These are phyloP conservation scores for Fusarium foetens DNA, from an alignment of 2,329 filamentous ascomycete species.

Conservation along the genomic window DNA sequence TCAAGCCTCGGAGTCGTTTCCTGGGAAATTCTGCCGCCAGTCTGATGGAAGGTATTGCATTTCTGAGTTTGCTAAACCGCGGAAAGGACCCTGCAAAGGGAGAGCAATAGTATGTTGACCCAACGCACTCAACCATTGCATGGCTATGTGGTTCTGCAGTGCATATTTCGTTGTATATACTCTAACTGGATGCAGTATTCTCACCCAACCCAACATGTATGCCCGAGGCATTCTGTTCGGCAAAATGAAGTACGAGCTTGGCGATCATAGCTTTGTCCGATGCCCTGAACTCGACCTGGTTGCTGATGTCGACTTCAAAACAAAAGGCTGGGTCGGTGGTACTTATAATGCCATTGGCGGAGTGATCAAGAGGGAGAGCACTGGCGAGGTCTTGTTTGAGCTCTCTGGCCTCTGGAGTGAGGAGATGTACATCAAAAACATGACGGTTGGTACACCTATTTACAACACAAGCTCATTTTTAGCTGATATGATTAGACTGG, in stretches of 20 bases:
- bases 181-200: conserved; percentile 65
- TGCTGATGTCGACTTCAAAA: conserved; percentile 97
- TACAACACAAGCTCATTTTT: neutral
- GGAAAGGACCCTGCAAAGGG: conserved; percentile 72
- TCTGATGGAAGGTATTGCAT: conserved; percentile 96
- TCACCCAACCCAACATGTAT: conserved; percentile 99
- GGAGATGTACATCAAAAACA: conserved; percentile 91
- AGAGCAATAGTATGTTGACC: conserved; percentile 82
- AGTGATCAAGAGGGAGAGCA: conserved; percentile 86
- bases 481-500: conserved; percentile 70
- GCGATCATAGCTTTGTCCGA: conserved; percentile 91
- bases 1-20: conserved; percentile 95
- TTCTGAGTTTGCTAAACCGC: conserved; percentile 83
- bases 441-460: conserved; percentile 66
- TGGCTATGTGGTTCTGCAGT: neutral
- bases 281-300: conserved; percentile 88
- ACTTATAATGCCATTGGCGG: conserved; percentile 97
- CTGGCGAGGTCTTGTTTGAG: conserved; percentile 89
- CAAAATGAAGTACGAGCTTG: conserved; percentile 99
- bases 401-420: conserved; percentile 93
- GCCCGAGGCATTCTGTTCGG: conserved; percentile 95
- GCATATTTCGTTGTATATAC: neutral
- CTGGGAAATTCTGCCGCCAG: conserved; percentile 97
- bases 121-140: neutral
- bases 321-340: conserved; percentile 95